Conservation (phyloP, 805 yeast genomes). For the Osmozyma mogii region DNA sequence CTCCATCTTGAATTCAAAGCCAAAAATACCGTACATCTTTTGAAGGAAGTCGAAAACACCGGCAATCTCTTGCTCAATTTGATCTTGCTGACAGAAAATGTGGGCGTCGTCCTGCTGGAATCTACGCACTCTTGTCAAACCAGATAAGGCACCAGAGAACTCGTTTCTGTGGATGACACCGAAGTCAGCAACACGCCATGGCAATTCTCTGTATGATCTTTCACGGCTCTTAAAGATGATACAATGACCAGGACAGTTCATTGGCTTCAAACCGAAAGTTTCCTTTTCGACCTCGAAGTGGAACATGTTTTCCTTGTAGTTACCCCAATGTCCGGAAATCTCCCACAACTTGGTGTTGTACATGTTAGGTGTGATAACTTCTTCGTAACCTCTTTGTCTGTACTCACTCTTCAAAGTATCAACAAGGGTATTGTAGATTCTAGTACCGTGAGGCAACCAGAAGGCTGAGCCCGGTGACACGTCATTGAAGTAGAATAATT, state of each 20-base stretch:
- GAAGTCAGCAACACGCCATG: slow-evolving; percentile 98
- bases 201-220: slow-evolving; percentile 93
- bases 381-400: slow-evolving; percentile 91
- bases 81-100: slow-evolving; percentile 90
- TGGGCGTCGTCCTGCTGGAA: slow-evolving; percentile 99
- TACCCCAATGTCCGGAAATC: slow-evolving; percentile 98
- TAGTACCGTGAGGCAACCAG: slow-evolving; percentile 99
- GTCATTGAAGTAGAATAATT: slow-evolving; percentile 90
- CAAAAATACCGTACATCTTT: slow-evolving; percentile 82
- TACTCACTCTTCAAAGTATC: slow-evolving; percentile 79
- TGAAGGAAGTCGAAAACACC: slow-evolving; percentile 81
- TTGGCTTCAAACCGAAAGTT: slow-evolving; percentile 88
- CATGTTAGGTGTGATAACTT: slow-evolving; percentile 99
- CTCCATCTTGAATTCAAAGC: slow-evolving; percentile 94
- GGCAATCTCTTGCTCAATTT: slow-evolving; percentile 78
- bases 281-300: slow-evolving; percentile 96
- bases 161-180: slow-evolving; percentile 98
- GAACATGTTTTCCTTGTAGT: slow-evolving; percentile 96
- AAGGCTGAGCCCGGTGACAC: slow-evolving; percentile 97
- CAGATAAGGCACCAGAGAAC: slow-evolving; percentile 86
- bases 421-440: slow-evolving; percentile 85
- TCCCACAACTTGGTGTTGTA: slow-evolving; percentile 97
- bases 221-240: slow-evolving; percentile 85
- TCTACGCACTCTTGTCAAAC: slow-evolving; percentile 92
- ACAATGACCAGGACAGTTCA: slow-evolving; percentile 92